Base-by-base conservation (phyloP, 768 basidiomycete genomes). In the Agaricus subrufescens region DNA sequence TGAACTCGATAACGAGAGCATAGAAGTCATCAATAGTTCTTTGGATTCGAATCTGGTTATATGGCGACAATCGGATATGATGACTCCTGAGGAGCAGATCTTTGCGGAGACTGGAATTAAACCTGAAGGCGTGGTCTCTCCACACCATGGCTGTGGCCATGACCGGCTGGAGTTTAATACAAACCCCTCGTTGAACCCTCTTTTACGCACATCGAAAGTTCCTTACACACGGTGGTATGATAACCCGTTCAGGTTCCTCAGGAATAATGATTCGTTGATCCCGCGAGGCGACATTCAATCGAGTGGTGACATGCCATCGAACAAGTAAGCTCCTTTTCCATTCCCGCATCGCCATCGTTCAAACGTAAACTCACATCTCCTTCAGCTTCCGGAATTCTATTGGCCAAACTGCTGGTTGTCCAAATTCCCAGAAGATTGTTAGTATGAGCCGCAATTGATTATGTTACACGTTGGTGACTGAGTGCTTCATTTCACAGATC, bases 41-140 rank as follows among this genome's bases (percentile, higher is more conserved):
- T 40, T 72, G n/a, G 82, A 84, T 60, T 68, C 73, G 0, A 67
- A 67, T 8, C 74, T 93, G 54, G 84, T 94, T 52, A 81, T 93
- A 48, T 91, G 87, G 79, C 76, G 87, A 46, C 86, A 92, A 60
- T 78, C 78, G 25, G 90, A 92, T 71, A 74, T 82, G 27, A 80
- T 83, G 76, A 75, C 75, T 9, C 66, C 69, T 25, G 73, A 79
- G 52, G 82, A 85, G 63, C 79, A 81, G 58, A 68, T 69, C 50
- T 66, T 62, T 42, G 72, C 64, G 27, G 67, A 62, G 57, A 70
- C 62, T 45, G 72, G 69, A 42, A 51, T 54, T 45, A 52, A 54
- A 31, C 60, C 61, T 25, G 50, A 59, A 42, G 62, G 58, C 29
- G 57, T 60, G 15, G 58, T 64, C 50, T 56, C 61, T 39, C 50